These are phyloP conservation scores for Asterella californica DNA, from an alignment of 225 moss, liverwort and hornwort species.

Conservation along the genomic window DNA sequence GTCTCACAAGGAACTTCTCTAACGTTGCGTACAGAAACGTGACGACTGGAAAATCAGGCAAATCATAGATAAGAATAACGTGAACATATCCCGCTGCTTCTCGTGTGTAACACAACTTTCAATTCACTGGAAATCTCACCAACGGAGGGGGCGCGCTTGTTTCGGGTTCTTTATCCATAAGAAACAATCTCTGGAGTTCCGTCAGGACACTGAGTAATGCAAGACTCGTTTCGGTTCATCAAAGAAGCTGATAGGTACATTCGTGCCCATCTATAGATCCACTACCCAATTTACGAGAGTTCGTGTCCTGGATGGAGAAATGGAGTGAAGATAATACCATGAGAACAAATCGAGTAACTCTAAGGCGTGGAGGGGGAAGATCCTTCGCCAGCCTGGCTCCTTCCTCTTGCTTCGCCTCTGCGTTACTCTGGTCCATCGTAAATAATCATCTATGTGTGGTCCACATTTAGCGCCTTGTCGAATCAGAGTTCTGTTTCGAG, in stretches of 20 bases:
- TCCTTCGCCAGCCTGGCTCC: neutral
- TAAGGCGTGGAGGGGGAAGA: constrained; percentile 10
- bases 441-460: neutral
- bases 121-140: neutral
- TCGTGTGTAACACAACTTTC: neutral
- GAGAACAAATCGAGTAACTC: constrained; percentile 1
- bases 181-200: neutral
- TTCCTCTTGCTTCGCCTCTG: constrained; percentile 2
- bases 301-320: neutral
- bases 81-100: neutral
- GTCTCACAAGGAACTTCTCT: neutral
- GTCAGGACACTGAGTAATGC: neutral
- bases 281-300: neutral
- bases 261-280: neutral
- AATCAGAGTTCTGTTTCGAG: neutral
- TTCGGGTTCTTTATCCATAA: neutral
- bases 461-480: neutral
- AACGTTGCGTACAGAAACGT: neutral
- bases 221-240: neutral
- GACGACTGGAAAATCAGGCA: neutral
- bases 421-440: constrained; percentile 4
- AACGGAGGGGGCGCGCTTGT: neutral
- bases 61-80: too few relatives aligned
- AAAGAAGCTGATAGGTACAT: neutral
- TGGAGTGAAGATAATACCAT: constrained; percentile 8